Conservation (phyloP, 1,284 basidiomycete genomes). For the Rhodotorula sp. region DNA sequence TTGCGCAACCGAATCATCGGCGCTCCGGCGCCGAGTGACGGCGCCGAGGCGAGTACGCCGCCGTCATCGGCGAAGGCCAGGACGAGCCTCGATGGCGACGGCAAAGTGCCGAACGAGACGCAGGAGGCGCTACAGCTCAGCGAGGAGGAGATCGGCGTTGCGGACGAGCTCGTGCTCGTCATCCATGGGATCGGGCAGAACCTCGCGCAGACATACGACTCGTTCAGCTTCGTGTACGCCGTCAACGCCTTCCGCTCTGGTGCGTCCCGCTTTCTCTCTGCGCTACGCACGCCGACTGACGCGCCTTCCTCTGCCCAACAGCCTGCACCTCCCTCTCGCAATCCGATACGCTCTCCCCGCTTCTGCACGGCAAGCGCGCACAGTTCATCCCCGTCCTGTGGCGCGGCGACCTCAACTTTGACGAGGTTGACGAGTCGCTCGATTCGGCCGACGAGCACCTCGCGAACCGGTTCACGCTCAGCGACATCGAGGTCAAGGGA, state of each 20-base stretch:
- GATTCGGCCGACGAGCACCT: conserved; percentile 40
- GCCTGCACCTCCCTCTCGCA: conserved; percentile 36
- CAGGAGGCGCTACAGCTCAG: conserved; percentile 23
- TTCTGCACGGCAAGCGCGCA: conserved; percentile 42
- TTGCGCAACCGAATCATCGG: conserved; percentile 32
- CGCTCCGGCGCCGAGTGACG: conserved; percentile 10
- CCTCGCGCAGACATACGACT: conserved; percentile 45
- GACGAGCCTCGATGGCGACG: conserved; percentile 15
- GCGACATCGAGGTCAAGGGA: conserved; percentile 42
- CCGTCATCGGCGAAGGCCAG: conserved; percentile 25
- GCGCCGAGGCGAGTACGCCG: conserved; percentile 30
- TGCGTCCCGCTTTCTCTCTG: no score
- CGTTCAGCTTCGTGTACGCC: conserved; percentile 46
- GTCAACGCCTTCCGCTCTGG: conserved; percentile 43
- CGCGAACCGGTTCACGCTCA: conserved; percentile 43
- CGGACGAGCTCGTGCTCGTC: conserved; percentile 47
- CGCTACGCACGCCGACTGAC: not conserved
- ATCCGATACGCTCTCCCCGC: conserved; percentile 35
- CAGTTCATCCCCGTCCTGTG: conserved; percentile 49
- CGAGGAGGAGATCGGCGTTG: conserved; percentile 30
- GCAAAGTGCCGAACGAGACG: conserved; percentile 24
- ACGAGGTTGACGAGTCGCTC: conserved; percentile 39
- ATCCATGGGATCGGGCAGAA: conserved; percentile 48
- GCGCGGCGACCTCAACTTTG: conserved; percentile 44
- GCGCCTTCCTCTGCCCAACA: not conserved